Percentiles rank a stretch among this genome's conserved stretches.
Evolutionary conservation across 305 asterid genomes (phyloP).

Genomic region (Striga hermonthica): DNA sequence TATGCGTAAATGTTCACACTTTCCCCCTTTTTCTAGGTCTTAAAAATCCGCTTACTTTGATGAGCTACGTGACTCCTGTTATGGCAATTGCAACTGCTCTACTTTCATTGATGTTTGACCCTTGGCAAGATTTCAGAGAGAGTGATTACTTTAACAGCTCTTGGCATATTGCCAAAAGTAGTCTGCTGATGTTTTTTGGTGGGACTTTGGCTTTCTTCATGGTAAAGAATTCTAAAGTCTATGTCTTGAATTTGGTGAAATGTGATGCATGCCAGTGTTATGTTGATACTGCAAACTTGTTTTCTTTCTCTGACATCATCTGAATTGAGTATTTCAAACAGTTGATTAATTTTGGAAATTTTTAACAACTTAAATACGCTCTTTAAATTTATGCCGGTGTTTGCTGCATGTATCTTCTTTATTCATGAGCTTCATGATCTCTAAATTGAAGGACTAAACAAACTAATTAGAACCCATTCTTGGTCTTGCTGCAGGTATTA

Average conservation of each 20-base stretch:
- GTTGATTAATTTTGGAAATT: background rate
- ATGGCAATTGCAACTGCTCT: slow-evolving; percentile 92
- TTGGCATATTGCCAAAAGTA: slow-evolving; percentile 73
- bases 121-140: slow-evolving; percentile 76
- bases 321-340: slow-evolving; percentile 8
- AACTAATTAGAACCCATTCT: no score
- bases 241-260: background rate
- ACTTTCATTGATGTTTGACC: slow-evolving; percentile 79
- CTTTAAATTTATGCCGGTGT: no score
- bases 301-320: slow-evolving; percentile 10
- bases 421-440: no score
- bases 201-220: slow-evolving; percentile 97
- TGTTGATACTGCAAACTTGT: background rate
- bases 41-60: slow-evolving; percentile 87
- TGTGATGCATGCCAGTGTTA: slow-evolving; percentile 4
- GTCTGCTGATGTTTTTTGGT: slow-evolving; percentile 93
- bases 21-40: slow-evolving; percentile 54
- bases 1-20: slow-evolving; percentile 15
- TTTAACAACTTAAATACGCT: no score
- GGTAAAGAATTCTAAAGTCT: slow-evolving; percentile 44
- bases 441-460: no score
- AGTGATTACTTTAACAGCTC: slow-evolving; percentile 79
- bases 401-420: no score
- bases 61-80: slow-evolving; percentile 93
- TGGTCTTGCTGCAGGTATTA: slow-evolving; percentile 67